A percentile compares a stretch with the other conserved stretches of the same genome.
Evolutionary conservation across 345 rosid genomes (phyloP).

Genomic region (Populus simonii): DNA sequence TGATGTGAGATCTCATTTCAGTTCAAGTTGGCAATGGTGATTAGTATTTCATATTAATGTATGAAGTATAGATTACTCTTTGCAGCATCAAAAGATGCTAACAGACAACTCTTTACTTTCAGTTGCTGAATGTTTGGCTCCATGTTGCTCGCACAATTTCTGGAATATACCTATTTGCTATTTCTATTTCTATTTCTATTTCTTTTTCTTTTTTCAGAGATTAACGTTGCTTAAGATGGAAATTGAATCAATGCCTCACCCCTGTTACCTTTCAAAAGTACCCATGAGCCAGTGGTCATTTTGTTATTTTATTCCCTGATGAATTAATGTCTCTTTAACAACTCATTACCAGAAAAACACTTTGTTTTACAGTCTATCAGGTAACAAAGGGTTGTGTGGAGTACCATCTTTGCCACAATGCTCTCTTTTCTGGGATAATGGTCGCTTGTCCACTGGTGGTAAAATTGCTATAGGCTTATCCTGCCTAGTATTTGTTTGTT

Average conservation of each 20-base stretch:
- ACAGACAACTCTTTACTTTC: neutral
- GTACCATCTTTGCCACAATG: constrained; percentile 71
- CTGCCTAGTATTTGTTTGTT: constrained; percentile 38
- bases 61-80: neutral
- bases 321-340: neutral
- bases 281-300: neutral
- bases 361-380: constrained; percentile 63
- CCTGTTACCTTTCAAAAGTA: neutral
- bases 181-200: neutral
- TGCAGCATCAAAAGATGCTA: neutral
- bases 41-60: neutral
- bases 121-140: neutral
- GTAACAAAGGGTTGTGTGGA: constrained; percentile 92
- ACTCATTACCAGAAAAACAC: neutral
- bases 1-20: neutral
- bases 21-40: neutral
- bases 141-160: neutral
- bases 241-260: neutral
- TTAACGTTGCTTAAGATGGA: neutral
- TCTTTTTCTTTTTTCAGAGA: neutral
- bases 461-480: constrained; percentile 68
- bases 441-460: constrained; percentile 76
- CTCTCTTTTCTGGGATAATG: constrained; percentile 81
- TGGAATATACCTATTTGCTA: neutral
- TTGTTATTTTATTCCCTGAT: neutral